Percentiles rank a stretch among this genome's conserved stretches.
Conservation (phyloP, 768 basidiomycete genomes). For the Symmetrospora coprosmae region DNA sequence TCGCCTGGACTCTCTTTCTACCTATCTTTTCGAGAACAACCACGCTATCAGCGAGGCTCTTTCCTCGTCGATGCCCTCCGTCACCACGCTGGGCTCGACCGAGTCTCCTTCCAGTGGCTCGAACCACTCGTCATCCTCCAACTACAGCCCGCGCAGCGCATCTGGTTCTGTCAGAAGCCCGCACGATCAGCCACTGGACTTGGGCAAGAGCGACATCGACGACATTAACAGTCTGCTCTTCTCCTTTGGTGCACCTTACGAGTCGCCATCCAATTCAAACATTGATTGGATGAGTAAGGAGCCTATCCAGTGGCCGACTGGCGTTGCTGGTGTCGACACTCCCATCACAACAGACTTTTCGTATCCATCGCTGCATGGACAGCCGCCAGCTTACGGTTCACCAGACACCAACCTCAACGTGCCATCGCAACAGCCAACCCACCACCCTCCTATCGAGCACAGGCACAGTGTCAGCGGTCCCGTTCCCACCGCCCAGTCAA, state of each 20-base stretch:
- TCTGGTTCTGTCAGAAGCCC: constrained; percentile 4
- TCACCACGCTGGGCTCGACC: constrained; percentile 8
- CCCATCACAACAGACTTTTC: background rate
- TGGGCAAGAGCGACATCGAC: constrained; percentile 14
- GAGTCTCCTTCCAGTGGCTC: constrained; percentile 13
- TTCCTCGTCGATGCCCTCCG: constrained; percentile 10
- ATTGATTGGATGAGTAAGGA: background rate
- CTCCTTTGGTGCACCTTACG: constrained; percentile 15
- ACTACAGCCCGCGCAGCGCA: constrained; percentile 17
- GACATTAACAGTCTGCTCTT: constrained; percentile 19
- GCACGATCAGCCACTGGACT: background rate
- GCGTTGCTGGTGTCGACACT: background rate
- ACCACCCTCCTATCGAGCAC: no score
- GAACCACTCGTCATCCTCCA: constrained; percentile 12
- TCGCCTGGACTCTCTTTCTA: constrained; percentile 2
- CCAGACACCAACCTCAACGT: no score
- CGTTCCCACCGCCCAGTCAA: no score
- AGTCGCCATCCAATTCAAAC: background rate
- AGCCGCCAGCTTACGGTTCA: no score
- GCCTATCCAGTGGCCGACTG: background rate
- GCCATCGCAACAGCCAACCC: no score
- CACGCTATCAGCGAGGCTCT: constrained; percentile 2
- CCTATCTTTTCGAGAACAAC: constrained; percentile 10
- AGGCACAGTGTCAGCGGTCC: no score
- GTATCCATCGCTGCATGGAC: no score